A percentile compares a stretch with the other conserved stretches of the same genome.
Evolutionary conservation across 129 eudicot species (phyloP).

Genomic region (Artemisia argyi): DNA sequence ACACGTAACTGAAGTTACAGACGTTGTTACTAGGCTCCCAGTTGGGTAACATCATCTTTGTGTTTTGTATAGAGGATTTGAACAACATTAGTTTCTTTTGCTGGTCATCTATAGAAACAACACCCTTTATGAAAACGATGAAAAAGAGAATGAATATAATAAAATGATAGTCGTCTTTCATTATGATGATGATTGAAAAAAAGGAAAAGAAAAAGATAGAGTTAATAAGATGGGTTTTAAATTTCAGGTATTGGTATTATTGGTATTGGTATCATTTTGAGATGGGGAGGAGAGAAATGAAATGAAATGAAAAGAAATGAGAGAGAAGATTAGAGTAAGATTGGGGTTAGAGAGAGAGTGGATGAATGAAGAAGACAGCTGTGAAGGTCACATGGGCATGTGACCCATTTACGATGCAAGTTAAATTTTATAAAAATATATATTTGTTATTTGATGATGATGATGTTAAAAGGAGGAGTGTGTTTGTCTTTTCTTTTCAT

Average conservation of each 20-base stretch:
- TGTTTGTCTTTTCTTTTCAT: constrained; percentile 71
- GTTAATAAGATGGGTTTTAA: constrained; percentile 15
- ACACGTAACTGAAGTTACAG: constrained; percentile 57
- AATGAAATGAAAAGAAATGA: no score
- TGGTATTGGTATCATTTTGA: constrained; percentile 1
- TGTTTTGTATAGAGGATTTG: constrained; percentile 51
- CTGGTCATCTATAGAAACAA: constrained; percentile 33
- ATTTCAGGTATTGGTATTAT: constrained; percentile 28
- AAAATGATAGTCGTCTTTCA: not conserved
- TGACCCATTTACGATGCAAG: constrained; percentile 59
- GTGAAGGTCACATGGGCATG: constrained; percentile 87
- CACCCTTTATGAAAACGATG: not conserved
- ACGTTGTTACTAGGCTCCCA: constrained; percentile 44
- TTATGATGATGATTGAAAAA: not conserved
- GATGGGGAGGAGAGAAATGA: constrained; percentile 9
- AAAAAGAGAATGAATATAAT: constrained; percentile 19
- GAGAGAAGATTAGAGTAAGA: constrained; percentile 9
- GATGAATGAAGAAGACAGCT: constrained; percentile 55
- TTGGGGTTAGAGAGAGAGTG: constrained; percentile 35
- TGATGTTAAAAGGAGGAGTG: constrained; percentile 34
- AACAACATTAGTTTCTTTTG: constrained; percentile 49
- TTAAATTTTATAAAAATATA: not conserved
- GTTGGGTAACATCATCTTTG: constrained; percentile 32
- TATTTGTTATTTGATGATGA: no score
- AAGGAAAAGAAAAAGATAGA: constrained; percentile 5